Evolutionary conservation across 441 rosid species (phyloP).

Genomic region (Cnidoscolus chayamansa): DNA sequence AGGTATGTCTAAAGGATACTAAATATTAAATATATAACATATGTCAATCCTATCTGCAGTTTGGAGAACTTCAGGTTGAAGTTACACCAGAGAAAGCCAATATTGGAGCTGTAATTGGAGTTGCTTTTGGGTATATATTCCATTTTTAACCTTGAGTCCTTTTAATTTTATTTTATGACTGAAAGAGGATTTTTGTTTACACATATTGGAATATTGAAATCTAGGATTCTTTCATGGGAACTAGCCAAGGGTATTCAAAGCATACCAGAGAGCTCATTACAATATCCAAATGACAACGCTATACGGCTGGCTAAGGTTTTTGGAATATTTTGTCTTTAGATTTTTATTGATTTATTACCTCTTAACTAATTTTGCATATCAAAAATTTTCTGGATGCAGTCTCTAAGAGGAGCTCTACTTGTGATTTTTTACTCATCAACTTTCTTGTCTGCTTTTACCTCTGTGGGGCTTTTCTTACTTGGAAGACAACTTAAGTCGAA

Average conservation of each 20-base stretch:
- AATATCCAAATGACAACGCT: conserved; percentile 92
- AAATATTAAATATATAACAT: not conserved
- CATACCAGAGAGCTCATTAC: conserved; percentile 74
- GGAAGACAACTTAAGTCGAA: conserved; percentile 62
- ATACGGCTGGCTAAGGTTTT: conserved; percentile 69
- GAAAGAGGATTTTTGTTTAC: not conserved
- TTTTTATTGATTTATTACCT: conserved; percentile 17
- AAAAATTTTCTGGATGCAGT: conserved; percentile 49
- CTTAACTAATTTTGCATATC: conserved; percentile 4
- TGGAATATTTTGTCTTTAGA: conserved; percentile 4
- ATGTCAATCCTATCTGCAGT: conserved; percentile 42
- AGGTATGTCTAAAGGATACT: conserved; percentile 8
- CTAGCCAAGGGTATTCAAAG: conserved; percentile 70
- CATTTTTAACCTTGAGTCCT: conserved; percentile 14
- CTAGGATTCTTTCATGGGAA: conserved; percentile 81
- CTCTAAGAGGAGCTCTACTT: conserved; percentile 73
- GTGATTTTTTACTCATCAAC: conserved; percentile 57
- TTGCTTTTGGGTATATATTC: conserved; percentile 64
- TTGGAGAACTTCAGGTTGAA: conserved; percentile 89
- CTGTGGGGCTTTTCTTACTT: conserved; percentile 59
- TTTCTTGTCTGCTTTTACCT: conserved; percentile 52
- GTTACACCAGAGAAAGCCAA: conserved; percentile 68
- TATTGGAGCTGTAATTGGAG: conserved; percentile 64
- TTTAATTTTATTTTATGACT: not conserved
- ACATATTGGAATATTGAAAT: conserved; percentile 16